phyloP scores from a whole-genome alignment of 495 filamentous ascomycete genomes.

The Podospora australis region DNA sequence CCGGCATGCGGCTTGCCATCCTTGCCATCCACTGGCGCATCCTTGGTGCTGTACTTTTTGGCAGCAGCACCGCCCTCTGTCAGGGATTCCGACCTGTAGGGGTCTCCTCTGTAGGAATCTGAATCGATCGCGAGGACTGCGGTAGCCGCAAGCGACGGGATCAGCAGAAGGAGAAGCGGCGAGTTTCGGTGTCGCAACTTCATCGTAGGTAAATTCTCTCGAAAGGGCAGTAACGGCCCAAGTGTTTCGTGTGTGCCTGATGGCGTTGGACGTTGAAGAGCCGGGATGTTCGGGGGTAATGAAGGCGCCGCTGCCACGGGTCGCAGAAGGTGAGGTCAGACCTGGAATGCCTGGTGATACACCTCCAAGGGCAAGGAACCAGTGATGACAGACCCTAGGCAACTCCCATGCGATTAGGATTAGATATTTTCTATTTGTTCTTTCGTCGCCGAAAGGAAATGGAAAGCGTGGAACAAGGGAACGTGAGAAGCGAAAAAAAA shows the following conservation, averaged over 20 bases:
- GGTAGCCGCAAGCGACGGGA: slow-evolving; percentile 37
- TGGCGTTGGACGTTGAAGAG: neutral
- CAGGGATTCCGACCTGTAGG: slow-evolving; percentile 1
- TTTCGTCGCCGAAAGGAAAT: too few relatives aligned
- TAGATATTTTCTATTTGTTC: too few relatives aligned
- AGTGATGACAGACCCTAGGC: too few relatives aligned
- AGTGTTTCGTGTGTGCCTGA: neutral
- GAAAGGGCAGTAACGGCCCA: too few relatives aligned
- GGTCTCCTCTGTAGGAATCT: slow-evolving; percentile 12
- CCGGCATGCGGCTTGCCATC: slow-evolving; percentile 94
- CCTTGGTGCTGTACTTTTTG: slow-evolving; percentile 60
- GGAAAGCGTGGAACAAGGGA: too few relatives aligned
- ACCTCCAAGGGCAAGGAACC: too few relatives aligned
- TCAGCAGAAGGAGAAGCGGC: slow-evolving; percentile 38
- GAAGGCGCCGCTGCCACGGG: too few relatives aligned
- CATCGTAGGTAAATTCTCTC: slow-evolving; percentile 35
- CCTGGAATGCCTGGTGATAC: too few relatives aligned
- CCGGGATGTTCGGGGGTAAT: too few relatives aligned
- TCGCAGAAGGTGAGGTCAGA: too few relatives aligned
- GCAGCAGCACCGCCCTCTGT: slow-evolving; percentile 17
- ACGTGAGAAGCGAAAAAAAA: too few relatives aligned
- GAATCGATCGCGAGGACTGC: slow-evolving; percentile 22
- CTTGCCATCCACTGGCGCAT: slow-evolving; percentile 89
- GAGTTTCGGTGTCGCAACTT: slow-evolving; percentile 32
- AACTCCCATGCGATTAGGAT: too few relatives aligned